Evolutionary conservation across 257 asterid genomes (phyloP), one percentile per base, ranked within the genome.

Genomic region (Gentiana dahurica): DNA sequence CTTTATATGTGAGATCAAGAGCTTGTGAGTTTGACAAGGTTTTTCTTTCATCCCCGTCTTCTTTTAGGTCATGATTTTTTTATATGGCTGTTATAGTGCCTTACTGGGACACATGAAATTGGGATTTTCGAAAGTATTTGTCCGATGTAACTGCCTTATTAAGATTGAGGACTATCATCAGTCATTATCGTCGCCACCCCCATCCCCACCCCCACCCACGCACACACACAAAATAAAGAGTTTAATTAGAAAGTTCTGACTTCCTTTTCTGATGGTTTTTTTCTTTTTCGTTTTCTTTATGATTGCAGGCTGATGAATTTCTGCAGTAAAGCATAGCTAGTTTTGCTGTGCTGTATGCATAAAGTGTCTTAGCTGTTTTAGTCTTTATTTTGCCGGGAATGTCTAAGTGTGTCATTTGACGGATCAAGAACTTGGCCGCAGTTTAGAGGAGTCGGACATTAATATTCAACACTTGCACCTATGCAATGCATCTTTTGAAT

Each of bases 1-100:
- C 64, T 73, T 57, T 63, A 67, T 66, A 71, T 71, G 94, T 78
- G 79, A 74, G 94, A 76, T 80, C 67, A 70, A 35, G 47, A 50
- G 46, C 63, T 34, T 4, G 64, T 37, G 1, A 34, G 50, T 37
- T 49, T 55, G 24, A 24, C 51, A n/a, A 51, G 58, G 46, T 41
- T 55, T 51, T 44, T 13, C 54, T 57, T 41, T 41, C 46, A 5
- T 41, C 9, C 9, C 46, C 6, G 46, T 41, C 9, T 7, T 41
- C 46, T 24, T 24, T 24, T 41, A 10, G 46, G 46, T 41, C 9
- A 10, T 41, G 9, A 41, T 41, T 11, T 63, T 68, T 53, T 48
- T 63, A 61, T 63, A 67, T 62, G 45, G 8, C 62, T 58, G 54
- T 60, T 63, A 55, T 59, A 82, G 93, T 66, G 79, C 81, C 58